Evolutionary conservation across 176 grass and related monocot genomes (phyloP), one percentile per base, ranked within the genome.

Genomic region (Juncus effusus): DNA sequence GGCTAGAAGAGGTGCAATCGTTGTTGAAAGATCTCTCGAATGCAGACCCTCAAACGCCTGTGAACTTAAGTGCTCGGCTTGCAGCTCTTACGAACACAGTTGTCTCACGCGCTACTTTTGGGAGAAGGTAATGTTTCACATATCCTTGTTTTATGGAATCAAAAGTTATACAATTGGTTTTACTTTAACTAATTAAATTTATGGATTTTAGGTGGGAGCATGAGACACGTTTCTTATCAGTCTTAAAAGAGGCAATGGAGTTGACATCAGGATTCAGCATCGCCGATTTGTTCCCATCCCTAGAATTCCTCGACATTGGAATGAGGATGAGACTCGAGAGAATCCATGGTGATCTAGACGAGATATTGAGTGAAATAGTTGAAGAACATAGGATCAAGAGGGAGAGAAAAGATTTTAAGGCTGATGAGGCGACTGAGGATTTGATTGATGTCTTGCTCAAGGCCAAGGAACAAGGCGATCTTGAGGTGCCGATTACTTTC

Each of bases 381-480:
- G 1, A 76, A 28, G 72, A 87, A n/a, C 76, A 78, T 42, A 47
- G 44, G 44, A 47, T 6, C 44, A 40, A 28, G 64, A 70, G 16
- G 49, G 54, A 59, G 16, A 38, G 42, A 9, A n/a, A 42, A 36
- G 42, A 57, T 4, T 9, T 6, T 35, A 40, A 42, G 10, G 69
- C 63, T 41, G 64, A 78, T 9, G 53, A 73, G 56, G 16, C 47
- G 15, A 80, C 77, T 6, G 81, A 88, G 57, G 74, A 84, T 68
- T 62, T 91, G 37, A 51, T 81, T 42, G 77, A 87, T 41, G 77
- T 84, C 51, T 79, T 93, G 40, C 8, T 93, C 40, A 83, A 44
- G 8, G 42, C 79, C 3, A 82, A 78, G 36, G 89, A 77, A 42
- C 69, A 85, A 38, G 81, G 73, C 0, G 63, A 80, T 38, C 71